Evolutionary conservation across 2,329 filamentous ascomycete genomes (phyloP), one percentile per base, ranked within the genome.

Genomic region (Ascochyta clinopodiicola): DNA sequence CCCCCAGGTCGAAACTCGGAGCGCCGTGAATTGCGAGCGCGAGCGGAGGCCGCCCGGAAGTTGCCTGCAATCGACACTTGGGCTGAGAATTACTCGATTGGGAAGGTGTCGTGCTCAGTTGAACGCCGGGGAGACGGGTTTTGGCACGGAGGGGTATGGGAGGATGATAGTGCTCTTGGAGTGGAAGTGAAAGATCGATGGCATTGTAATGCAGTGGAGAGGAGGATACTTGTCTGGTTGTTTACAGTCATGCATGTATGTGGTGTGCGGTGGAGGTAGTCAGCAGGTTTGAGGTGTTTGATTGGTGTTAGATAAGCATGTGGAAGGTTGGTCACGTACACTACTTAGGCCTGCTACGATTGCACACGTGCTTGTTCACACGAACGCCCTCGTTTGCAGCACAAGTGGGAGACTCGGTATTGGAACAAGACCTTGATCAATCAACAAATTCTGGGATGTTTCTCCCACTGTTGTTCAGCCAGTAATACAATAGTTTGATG

Each of bases 1-100:
- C 13, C 12, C n/a, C 32, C 15, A 35, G 32, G 32, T 19, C 15
- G 32, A 15, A 35, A 27, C 46, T 49, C 38, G 38, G 46, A 40
- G 29, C 7, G 3, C 3, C 34, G n/a, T 31, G 37, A 2, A n/a
- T 17, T 6, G n/a, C 8, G 32, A 17, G 32, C 7, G 32, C 46
- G 37, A 42, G 47, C 39, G 40, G 39, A 51, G 49, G 40, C 49
- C 42, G 49, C 42, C 49, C 42, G 49, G 49, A 45, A 45, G 49
- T 44, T 36, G 6, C 25, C 49, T 1, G 42, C 27, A 27, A 39
- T 51, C 49, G n/a, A 51, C 35, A 22, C 8, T 21, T 15, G 5
- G 19, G 2, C 6, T 7, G 2, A 22, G 35, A 51, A 15, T 21
- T 51, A 9, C 40, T 29, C 10, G 2, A 34, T 39, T 39, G n/a